Base-by-base conservation (phyloP, 768 basidiomycete species). In the Trametes elegans region DNA sequence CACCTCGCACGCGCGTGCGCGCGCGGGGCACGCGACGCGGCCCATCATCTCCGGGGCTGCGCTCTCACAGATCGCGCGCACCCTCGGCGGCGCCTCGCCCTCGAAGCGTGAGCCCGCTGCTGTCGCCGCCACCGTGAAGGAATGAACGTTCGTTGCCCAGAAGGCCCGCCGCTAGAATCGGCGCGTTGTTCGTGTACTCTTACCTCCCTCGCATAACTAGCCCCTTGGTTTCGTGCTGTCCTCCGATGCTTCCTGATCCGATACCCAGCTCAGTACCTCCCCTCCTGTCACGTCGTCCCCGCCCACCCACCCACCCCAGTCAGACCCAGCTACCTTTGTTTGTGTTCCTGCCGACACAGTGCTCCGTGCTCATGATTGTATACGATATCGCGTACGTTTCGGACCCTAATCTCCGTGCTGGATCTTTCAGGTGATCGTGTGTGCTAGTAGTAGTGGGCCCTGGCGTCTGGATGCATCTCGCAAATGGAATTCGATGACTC, bases 1-100 rank as follows among this genome's bases (percentile, higher is more conserved):
- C 57, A 49, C 57, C 27, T 50, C 55, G 2, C 63, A 62, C 35
- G 68, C 65, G 34, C 71, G 78, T 44, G 49, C 65, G 21, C 79
- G 82, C 21, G 48, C 67, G 18, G 68, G 71, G 16, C 79, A 82
- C 58, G 57, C 73, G 29, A 74, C 60, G 11, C 79, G 89, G 9
- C 89, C 89, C n/a, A 77, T 90, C 39, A 79, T 91, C 61, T 86
- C 85, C 5, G 83, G 76, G 11, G 87, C 85, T 45, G 89, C 87
- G 2, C 78, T 89, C 46, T 83, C 87, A 11, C 75, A 76, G 53
- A 68, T 91, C 28, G 83, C 82, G 24, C 76, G 80, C 60, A 82
- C 84, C 9, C 82, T 90, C 35, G 85, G 81, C 21, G 65, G 68
- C 11, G 41, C 53, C 1, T 47, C 59, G 16, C 42, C 59, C 5